phyloP scores from a whole-genome alignment of 495 filamentous ascomycete genomes.

The Saxophila tyrrhenica region DNA sequence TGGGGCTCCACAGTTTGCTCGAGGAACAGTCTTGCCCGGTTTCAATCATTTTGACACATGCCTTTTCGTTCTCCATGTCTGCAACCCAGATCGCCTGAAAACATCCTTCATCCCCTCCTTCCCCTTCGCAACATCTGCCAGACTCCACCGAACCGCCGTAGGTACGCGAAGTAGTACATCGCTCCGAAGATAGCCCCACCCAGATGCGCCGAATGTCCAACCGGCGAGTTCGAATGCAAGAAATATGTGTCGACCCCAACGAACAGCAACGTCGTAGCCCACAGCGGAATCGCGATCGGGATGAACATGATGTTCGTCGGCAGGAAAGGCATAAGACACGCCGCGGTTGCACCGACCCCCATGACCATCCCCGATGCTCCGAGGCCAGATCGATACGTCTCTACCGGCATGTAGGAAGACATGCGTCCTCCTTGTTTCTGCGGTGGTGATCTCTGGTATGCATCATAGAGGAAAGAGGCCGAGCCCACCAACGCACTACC shows the following conservation, averaged over 20 bases:
- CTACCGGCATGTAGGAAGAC: neutral
- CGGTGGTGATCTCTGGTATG: neutral
- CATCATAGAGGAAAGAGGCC: conserved; percentile 6
- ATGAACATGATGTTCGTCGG: conserved; percentile 18
- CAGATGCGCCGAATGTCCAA: conserved; percentile 30
- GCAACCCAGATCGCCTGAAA: too few relatives aligned
- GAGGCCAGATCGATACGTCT: neutral
- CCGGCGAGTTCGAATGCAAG: conserved; percentile 8
- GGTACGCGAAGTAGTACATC: conserved; percentile 20
- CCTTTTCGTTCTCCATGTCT: too few relatives aligned
- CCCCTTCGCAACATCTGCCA: too few relatives aligned
- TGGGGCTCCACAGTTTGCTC: too few relatives aligned
- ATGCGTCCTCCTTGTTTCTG: neutral
- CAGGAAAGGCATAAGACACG: conserved; percentile 13
- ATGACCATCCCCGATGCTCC: conserved; percentile 28
- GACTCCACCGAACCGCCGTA: conserved; percentile 18
- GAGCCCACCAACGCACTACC: conserved; percentile 21
- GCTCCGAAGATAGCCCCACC: conserved; percentile 25
- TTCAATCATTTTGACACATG: too few relatives aligned
- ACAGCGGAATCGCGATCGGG: conserved; percentile 25
- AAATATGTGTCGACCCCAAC: conserved; percentile 23
- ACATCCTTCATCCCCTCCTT: too few relatives aligned
- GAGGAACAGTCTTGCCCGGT: too few relatives aligned
- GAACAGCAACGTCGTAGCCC: conserved; percentile 18
- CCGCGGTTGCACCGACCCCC: conserved; percentile 23